Evolutionary conservation across 768 basidiomycete species (phyloP).

Genomic region (Boletus subparvulus): DNA sequence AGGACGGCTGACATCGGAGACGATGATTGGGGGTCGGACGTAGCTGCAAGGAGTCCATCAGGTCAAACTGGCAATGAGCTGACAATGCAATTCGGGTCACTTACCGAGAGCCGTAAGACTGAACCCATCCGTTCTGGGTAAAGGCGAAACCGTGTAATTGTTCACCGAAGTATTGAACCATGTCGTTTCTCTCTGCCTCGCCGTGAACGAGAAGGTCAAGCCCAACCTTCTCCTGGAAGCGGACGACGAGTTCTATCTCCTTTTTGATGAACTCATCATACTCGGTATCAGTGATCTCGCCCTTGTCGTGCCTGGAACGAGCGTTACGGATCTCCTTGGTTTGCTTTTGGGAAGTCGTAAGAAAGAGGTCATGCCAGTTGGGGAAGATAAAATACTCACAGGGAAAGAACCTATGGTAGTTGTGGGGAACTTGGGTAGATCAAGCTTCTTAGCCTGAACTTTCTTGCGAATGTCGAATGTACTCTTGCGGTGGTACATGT

Average conservation of each 20-base stretch:
- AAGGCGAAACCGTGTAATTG: slow-evolving; percentile 93
- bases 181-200: slow-evolving; percentile 98
- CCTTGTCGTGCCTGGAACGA: slow-evolving; percentile 93
- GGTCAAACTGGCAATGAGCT: neutral
- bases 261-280: slow-evolving; percentile 99
- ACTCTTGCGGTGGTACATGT: slow-evolving; percentile 83
- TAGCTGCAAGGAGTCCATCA: slow-evolving; percentile 50
- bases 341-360: slow-evolving; percentile 54
- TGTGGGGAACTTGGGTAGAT: slow-evolving; percentile 96
- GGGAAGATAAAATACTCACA: slow-evolving; percentile 39
- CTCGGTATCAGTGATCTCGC: slow-evolving; percentile 78
- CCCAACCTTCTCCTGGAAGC: slow-evolving; percentile 95
- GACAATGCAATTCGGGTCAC: slow-evolving; percentile 22
- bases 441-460: slow-evolving; percentile 83
- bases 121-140: slow-evolving; percentile 99
- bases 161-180: slow-evolving; percentile 99
- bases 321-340: slow-evolving; percentile 98
- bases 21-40: slow-evolving; percentile 97
- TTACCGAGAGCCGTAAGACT: slow-evolving; percentile 97
- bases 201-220: slow-evolving; percentile 98
- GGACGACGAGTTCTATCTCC: slow-evolving; percentile 90
- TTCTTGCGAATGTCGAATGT: slow-evolving; percentile 86
- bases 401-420: slow-evolving; percentile 99
- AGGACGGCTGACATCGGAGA: slow-evolving; percentile 94
- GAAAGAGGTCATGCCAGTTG: neutral